Base-by-base conservation (phyloP, 2,329 filamentous ascomycete genomes). In the Kalmusia sp. region DNA sequence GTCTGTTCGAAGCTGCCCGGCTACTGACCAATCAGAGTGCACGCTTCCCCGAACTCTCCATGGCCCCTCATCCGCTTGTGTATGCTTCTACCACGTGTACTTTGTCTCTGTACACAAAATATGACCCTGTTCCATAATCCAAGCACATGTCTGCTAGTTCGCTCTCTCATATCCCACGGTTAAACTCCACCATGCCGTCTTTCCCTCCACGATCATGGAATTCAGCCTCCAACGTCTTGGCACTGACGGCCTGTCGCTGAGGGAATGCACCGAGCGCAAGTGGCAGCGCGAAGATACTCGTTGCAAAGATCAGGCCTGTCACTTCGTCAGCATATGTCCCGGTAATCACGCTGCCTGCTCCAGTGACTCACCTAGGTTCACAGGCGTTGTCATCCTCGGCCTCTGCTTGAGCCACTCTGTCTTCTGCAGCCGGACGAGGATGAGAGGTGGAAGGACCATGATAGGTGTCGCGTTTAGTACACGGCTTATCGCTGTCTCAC, bases 381-480 rank as follows among this genome's bases (percentile, higher is more conserved):
- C 80, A 0, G 93, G 92, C 51, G 90, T 79, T 9, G 91, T 89
- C 76, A 93, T 80, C 54, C 87, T 82, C 6, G 93, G 95, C 60
- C 91, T 85, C 57, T 82, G 80, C 78, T 87, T 87, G 65, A 98
- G 77, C 92, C 92, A 98, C 54, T 88, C 82, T 46, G 87, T 90
- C 76, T 87, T 84, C 82, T 99, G 93, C 65, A 99, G 80, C 62
- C 87, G 83, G 47, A 98, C 90, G 49, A 99, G 83, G 21, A 96
- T 78, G 71, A 99, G 80, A 19, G 95, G 92, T 35, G 95, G 95
- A 39, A 99, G 81, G 12, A 96, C 92, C 95, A 99, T 99, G 78
- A 99, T 95, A 9, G 95, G 95, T 11, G 91, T 96, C 55, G 92
- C 90, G 76, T 98, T 99, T 67, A 98, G 82, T 54, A 98, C 93